Base-by-base conservation (phyloP, 2,329 filamentous ascomycete species). In the Sporothrix pallida region DNA sequence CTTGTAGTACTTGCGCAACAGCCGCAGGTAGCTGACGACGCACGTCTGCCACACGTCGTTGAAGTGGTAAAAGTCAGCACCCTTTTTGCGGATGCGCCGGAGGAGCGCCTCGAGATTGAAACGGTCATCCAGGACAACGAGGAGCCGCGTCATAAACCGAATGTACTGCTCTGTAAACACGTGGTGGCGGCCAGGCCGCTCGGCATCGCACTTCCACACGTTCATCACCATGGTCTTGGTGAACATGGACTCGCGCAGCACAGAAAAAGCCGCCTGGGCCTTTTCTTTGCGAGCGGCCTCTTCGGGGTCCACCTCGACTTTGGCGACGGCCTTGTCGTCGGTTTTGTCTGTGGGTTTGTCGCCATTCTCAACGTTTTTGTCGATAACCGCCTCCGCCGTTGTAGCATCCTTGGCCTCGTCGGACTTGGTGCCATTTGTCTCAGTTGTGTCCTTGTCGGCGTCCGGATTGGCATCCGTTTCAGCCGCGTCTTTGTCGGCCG, bases 141-240 rank as follows among this genome's bases (percentile, higher is more conserved):
- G 85, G 8, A 97, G 85, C 72, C 88, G 86, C 13, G 93, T 89
- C 81, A 97, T 93, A 79, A 96, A 96, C 20, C 90, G 90, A 1
- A 94, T 92, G 79, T 98, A 98, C 76, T 92, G 91, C 68, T 93
- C 90, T 0, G 94, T 97, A 80, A 96, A 98, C 52, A 97, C 94
- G 79, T 97, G 96, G 80, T 98, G 95, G 20, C 95, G 89, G 0
- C 95, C 95, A 0, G 94, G 87, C 1, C 88, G 86, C 78, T 98
- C 95, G 65, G 93, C 90, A 77, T 97, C 95, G 52, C 95, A 96
- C 78, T 95, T 95, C 95, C 95, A 98, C 3, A 98, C 94, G 79
- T 97, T 95, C 81, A 97, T 91, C 0, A 93, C 91, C 91, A 97
- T 97, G 0, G 94, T 97, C 83, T 97, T 97, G 54, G 95, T 97